Percentiles rank a stretch among this genome's conserved stretches.
phyloP scores from a whole-genome alignment of 2,329 filamentous ascomycete species.

The Colletotrichum cuscutae region DNA sequence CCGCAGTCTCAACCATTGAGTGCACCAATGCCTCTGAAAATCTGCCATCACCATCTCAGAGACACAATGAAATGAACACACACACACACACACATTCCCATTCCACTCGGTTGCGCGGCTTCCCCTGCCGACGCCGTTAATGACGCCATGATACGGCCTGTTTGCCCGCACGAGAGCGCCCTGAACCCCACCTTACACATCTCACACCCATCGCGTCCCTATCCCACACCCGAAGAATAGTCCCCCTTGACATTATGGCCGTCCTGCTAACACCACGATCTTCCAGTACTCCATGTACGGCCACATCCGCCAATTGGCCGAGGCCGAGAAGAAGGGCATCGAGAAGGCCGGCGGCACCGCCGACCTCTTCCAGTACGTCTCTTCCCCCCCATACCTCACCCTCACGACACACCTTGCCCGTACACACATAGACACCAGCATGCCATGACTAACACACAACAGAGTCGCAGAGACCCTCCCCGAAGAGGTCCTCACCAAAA shows the following conservation, averaged over 20 bases:
- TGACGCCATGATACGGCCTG: neutral
- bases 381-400: neutral
- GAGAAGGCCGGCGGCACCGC: constrained; percentile 84
- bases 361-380: constrained; percentile 81
- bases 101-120: neutral
- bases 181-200: constrained; percentile 1
- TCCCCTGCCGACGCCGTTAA: neutral
- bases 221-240: neutral
- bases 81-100: neutral
- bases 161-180: constrained; percentile 1
- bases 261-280: constrained; percentile 10
- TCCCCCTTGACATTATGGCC: neutral
- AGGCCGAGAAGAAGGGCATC: constrained; percentile 91
- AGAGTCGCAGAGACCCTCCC: constrained; percentile 88
- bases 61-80: too few relatives aligned
- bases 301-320: constrained; percentile 84
- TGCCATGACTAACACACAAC: constrained; percentile 11
- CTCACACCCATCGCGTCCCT: neutral
- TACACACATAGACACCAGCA: too few relatives aligned
- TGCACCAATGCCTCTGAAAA: too few relatives aligned
- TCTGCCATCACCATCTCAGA: neutral
- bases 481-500: constrained; percentile 85
- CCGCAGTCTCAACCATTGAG: neutral
- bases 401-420: too few relatives aligned
- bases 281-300: constrained; percentile 93